Percentiles rank a stretch among this genome's conserved stretches.
Conservation (phyloP, 1,139 yeast species). For the Trichomonascaceae sp. region DNA sequence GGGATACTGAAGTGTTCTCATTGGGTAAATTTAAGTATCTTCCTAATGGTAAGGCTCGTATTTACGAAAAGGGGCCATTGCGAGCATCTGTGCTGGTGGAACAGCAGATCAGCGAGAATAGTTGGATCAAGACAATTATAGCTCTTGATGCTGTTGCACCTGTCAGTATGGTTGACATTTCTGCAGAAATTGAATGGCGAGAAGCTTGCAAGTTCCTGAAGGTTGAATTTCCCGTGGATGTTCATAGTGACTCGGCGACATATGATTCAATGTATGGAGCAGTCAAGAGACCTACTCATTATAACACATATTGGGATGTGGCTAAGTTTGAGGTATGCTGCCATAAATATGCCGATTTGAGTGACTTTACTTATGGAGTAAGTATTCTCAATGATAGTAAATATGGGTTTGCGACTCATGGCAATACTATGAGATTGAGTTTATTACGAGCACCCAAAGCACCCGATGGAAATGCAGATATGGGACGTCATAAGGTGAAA, state of each 20-base stretch:
- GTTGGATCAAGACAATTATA: slow-evolving; percentile 62
- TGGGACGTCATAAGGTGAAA: slow-evolving; percentile 78
- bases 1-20: slow-evolving; percentile 94
- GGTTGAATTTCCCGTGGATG: slow-evolving; percentile 87
- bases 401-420: slow-evolving; percentile 92
- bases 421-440: slow-evolving; percentile 77
- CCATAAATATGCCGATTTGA: slow-evolving; percentile 87
- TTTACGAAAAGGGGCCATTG: slow-evolving; percentile 50
- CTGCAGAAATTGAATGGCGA: slow-evolving; percentile 74
- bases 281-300: slow-evolving; percentile 88
- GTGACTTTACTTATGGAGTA: slow-evolving; percentile 82
- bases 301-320: slow-evolving; percentile 90
- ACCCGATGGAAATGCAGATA: slow-evolving; percentile 89
- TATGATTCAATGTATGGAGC: slow-evolving; percentile 94
- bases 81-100: slow-evolving; percentile 54
- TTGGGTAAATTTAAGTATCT: slow-evolving; percentile 58
- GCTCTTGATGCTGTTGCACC: slow-evolving; percentile 53
- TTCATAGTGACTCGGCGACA: slow-evolving; percentile 68
- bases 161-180: slow-evolving; percentile 22
- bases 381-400: slow-evolving; percentile 76
- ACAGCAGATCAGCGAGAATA: slow-evolving; percentile 50
- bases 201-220: slow-evolving; percentile 83
- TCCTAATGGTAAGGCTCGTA: slow-evolving; percentile 30
- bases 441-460: slow-evolving; percentile 80
- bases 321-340: slow-evolving; percentile 96